Evolutionary conservation across 2,329 filamentous ascomycete genomes (phyloP).

Genomic region (Setomelanomma holmii): DNA sequence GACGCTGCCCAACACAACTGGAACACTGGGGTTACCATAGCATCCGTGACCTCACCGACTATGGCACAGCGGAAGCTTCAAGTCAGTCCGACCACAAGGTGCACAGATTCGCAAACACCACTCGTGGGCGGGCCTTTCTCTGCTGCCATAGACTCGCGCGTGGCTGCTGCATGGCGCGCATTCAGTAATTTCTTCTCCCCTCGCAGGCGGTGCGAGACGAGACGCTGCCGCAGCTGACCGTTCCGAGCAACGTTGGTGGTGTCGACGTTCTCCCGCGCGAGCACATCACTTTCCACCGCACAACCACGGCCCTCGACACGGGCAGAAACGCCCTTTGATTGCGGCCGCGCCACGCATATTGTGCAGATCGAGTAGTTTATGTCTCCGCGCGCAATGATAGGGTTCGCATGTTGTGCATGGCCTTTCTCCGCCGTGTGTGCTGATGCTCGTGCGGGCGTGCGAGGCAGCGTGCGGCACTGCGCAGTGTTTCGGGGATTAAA

Average conservation of each 20-base stretch:
- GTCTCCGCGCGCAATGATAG: neutral
- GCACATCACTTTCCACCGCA: too few species aligned
- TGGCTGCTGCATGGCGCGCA: neutral
- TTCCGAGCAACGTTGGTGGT: neutral
- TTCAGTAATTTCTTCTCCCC: neutral
- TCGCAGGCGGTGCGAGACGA: neutral
- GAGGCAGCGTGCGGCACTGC: slow-evolving; percentile 5
- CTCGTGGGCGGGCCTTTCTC: neutral
- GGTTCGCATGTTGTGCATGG: slow-evolving; percentile 10
- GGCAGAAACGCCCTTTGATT: too few species aligned
- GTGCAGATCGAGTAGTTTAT: slow-evolving; percentile 8
- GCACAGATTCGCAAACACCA: neutral
- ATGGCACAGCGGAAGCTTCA: neutral
- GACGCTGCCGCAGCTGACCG: neutral
- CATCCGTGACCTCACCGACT: neutral
- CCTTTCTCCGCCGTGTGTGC: neutral
- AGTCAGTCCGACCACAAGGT: neutral
- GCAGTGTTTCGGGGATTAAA: slow-evolving; percentile 19
- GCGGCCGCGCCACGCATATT: neutral
- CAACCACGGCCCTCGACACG: too few species aligned
- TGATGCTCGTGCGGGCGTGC: slow-evolving; percentile 4
- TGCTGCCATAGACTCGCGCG: neutral
- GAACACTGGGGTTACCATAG: too few species aligned
- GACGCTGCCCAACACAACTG: too few species aligned
- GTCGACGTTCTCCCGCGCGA: neutral